phyloP scores from a whole-genome alignment of 1,139 yeast genomes.

The Kurtzmaniella natalensis region DNA sequence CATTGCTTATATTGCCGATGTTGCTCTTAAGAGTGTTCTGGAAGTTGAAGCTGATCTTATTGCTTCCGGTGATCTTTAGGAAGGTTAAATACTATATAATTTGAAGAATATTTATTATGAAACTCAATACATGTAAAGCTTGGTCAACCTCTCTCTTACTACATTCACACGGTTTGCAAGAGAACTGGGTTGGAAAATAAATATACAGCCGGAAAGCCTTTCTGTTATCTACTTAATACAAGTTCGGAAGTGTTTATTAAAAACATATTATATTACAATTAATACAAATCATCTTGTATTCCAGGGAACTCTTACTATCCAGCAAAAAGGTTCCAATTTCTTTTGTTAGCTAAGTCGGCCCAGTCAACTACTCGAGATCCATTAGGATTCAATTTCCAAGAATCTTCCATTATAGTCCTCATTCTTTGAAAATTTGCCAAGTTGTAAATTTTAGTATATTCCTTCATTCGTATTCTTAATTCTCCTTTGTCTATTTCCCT shows the following conservation, averaged over 20 bases:
- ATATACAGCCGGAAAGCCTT: no score
- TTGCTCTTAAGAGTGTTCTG: constrained; percentile 1
- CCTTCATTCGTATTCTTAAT: constrained; percentile 16
- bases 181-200: no score
- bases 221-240: no score
- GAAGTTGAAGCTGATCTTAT: constrained; percentile 1
- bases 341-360: constrained; percentile 15
- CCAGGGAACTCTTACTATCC: constrained; percentile 1
- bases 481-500: constrained; percentile 19
- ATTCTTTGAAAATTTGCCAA: constrained; percentile 25
- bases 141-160: no score
- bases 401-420: constrained; percentile 20
- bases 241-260: no score
- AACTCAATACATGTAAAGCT: no score
- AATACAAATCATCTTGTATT: no score
- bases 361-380: constrained; percentile 27
- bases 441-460: constrained; percentile 16
- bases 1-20: constrained; percentile 32
- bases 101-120: no score
- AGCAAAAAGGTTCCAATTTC: constrained; percentile 1
- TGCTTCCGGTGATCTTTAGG: constrained; percentile 1
- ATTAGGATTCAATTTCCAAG: constrained; percentile 26
- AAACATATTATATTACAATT: no score
- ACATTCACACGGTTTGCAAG: no score
- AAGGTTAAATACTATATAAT: no score